Base-by-base conservation (phyloP, 495 filamentous ascomycete genomes). In the Aspergillus carlsbadensis region DNA sequence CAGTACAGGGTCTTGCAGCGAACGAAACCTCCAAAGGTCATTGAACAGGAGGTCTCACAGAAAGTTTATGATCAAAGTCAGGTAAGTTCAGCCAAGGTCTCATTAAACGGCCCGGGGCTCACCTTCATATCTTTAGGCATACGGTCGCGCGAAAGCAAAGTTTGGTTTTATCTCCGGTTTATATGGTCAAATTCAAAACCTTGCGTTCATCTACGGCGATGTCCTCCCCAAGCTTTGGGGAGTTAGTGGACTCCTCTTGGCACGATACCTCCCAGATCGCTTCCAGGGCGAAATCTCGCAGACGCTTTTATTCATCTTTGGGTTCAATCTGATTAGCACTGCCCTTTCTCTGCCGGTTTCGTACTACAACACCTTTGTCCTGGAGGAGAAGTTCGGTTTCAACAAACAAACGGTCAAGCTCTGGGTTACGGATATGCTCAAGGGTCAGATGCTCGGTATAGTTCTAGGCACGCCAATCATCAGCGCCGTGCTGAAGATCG, bases 341-440 rank as follows among this genome's bases (percentile, higher is more conserved):
- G 62, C 88, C 45, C 71, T 95, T 53, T 87, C 85, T 35, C 75
- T 98, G 44, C 95, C 95, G 14, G 82, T 88, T 52, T 87, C 81
- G 49, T 88, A 96, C 67, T 98, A 97, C 79, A 86, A 90, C 77
- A 92, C 87, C 1, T 98, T 98, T 67, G 89, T 96, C 37, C 80
- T 98, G 40, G 94, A 98, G 69, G 91, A 98, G 79, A 89, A 91
- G 65, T 98, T 92, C 69, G 95, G 94, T 21, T 98, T 98, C 82
- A 98, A 98, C 73, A 98, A 98, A 79, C 90, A 95, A 77, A 98
- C 94, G 0, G 71, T 89, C 36, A 86, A 86, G 72, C 79, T 97
- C 4, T 98, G 92, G 80, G 73, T 98, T 41, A 89, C 85, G 60
- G 94, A 98, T 67, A 85, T 95, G 79, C 74, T 97, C 73, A 98